Evolutionary conservation across 192 early-diverging fungal species (phyloP).

Genomic region (Rhizoclosmatium globosum): DNA sequence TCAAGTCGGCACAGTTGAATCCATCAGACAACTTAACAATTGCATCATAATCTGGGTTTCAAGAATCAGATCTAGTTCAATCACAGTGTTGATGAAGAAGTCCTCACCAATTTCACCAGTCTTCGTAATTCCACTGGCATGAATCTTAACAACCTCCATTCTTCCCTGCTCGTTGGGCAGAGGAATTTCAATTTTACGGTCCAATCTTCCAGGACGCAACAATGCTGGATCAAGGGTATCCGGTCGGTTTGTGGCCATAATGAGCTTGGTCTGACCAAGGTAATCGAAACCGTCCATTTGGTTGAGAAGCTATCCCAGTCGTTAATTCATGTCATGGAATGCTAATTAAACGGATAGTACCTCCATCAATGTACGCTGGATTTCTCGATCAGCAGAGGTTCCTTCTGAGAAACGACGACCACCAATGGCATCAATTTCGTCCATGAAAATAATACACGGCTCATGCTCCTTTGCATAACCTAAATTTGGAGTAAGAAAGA

Average conservation of each 20-base stretch:
- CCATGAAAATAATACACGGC: conserved; percentile 99
- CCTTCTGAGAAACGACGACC: conserved; percentile 98
- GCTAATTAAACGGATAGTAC: conserved; percentile 32
- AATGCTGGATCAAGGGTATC: conserved; percentile 99
- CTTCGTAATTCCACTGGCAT: conserved; percentile 91
- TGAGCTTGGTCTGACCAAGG: conserved; percentile 97
- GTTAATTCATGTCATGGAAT: no score
- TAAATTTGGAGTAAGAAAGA: conserved; percentile 26
- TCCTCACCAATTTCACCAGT: conserved; percentile 90
- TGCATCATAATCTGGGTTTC: conserved; percentile 88
- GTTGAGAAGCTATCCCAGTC: conserved; percentile 75
- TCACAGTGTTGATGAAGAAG: not conserved
- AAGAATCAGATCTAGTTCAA: not conserved
- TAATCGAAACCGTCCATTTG: conserved; percentile 99
- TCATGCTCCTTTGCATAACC: conserved; percentile 98
- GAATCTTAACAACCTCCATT: conserved; percentile 97
- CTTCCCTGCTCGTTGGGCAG: conserved; percentile 98
- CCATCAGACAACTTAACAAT: conserved; percentile 97
- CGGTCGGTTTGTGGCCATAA: conserved; percentile 99
- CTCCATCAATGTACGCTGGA: conserved; percentile 99
- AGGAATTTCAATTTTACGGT: conserved; percentile 99
- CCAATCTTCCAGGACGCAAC: conserved; percentile 93
- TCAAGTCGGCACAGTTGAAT: conserved; percentile 98
- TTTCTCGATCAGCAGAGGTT: conserved; percentile 99
- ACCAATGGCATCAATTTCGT: conserved; percentile 99